Evolutionary conservation across 2,329 filamentous ascomycete genomes (phyloP), one percentile per base, ranked within the genome.

Genomic region (Aulographum hederae): DNA sequence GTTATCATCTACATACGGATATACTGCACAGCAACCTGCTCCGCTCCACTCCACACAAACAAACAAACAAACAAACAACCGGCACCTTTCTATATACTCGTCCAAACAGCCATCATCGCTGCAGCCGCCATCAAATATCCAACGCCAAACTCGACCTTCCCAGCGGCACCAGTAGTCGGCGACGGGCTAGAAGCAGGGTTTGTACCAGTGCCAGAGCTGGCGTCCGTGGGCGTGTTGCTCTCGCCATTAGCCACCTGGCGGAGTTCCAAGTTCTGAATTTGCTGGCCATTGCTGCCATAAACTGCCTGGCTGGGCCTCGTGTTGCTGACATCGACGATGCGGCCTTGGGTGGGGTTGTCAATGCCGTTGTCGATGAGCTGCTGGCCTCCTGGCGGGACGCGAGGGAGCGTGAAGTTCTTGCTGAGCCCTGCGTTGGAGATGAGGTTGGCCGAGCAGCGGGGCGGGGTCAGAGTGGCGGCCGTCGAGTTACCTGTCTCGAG

Each of bases 331-430:
- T 57, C 43, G 17, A 78, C 65, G 32, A 93, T 48, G 32, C 53
- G 51, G 26, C 61, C 62, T 4, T 48, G 49, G 25, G 73, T 71
- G 34, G 72, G 67, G 39, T 67, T 68, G 30, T 54, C 58, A 37
- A 92, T 68, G 38, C 86, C 85, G 30, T 77, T 70, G 41, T 79
- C 62, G 48, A 94, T 86, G 45, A 93, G 63, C 28, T 67, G 62
- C 37, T 73, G 61, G 25, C 73, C 74, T 40, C 73, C 78, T 3
- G 67, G 60, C 10, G 82, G 82, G 4, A 70, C 61, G 3, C 46
- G 56, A 30, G 78, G 85, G 35, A 93, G 60, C 28, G 73, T 75
- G 59, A 92, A 95, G 62, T 81, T 77, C 51, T 59, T 73, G 54
- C 67, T 68, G 62, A 93, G 92, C 38, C 64, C 67, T 20, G 43